Evolutionary conservation across 2,329 filamentous ascomycete species (phyloP), one percentile per base, ranked within the genome.

Genomic region (Neurospora sp.): DNA sequence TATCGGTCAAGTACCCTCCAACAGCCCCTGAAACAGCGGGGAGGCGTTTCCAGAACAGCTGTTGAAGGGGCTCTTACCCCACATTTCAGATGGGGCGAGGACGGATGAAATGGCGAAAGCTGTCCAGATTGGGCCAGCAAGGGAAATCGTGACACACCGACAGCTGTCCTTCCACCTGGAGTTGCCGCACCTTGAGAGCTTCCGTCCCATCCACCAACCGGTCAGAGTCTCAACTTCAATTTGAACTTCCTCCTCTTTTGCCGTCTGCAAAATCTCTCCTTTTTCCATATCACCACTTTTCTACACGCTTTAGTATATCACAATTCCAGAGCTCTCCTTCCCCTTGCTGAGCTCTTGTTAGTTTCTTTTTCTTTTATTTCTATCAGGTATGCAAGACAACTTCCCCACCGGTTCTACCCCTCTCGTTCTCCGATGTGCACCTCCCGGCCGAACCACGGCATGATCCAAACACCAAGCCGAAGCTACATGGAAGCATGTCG

Each of bases 61-160:
- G 28, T 33, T n/a, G 52, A 62, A 62, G 52, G 52, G 52, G 52
- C 28, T 62, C 43, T 62, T 62, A 62, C 74, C 72, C 74, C 74
- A 76, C 74, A 75, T 69, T 71, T 68, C 23, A 46, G 33, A 43
- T 66, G 33, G 66, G 42, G 52, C 68, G 66, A 73, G 71, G 72
- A 69, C 67, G 72, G 73, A 73, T 73, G 71, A 62, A 68, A 68
- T 69, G 68, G 43, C 68, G 72, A 73, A 74, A 76, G 74, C 74
- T 76, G 74, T 75, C 74, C 73, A 75, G 74, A 75, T 62, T 62
- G 52, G 52, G 23, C 52, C 52, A 62, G 52, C 52, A 62, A 62
- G 52, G 52, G 52, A 62, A 62, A 17, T 15, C 28, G 52, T 62
- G 52, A 62, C 52, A 62, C 52, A 62, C 52, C 28, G 52, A 62